Conservation (phyloP, 2,329 filamentous ascomycete genomes). For the Periglandula ipomoeae region DNA sequence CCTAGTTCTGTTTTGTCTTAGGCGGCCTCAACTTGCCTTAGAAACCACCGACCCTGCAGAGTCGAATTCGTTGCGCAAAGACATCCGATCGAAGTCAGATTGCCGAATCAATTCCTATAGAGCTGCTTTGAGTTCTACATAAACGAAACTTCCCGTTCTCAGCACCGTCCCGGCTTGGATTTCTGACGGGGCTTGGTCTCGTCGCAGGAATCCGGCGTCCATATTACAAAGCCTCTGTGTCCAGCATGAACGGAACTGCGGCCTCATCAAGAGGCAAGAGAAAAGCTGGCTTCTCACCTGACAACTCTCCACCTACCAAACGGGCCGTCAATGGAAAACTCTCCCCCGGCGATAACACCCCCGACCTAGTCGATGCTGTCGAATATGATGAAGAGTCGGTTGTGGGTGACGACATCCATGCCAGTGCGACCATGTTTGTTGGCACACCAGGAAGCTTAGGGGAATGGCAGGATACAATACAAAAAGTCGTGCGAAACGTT, state of each 20-base stretch:
- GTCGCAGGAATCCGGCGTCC: neutral
- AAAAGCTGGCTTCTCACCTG: slow-evolving; percentile 37
- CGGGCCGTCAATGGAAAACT: slow-evolving; percentile 36
- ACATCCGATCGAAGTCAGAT: neutral
- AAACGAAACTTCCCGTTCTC: neutral
- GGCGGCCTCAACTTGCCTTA: neutral
- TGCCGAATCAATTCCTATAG: neutral
- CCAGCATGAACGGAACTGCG: slow-evolving; percentile 34
- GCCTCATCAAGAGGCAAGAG: slow-evolving; percentile 39
- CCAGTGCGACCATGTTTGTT: slow-evolving; percentile 24
- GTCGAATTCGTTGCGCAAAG: neutral
- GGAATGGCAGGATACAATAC: slow-evolving; percentile 94
- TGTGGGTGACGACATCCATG: slow-evolving; percentile 30
- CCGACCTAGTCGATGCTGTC: slow-evolving; percentile 27
- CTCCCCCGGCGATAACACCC: slow-evolving; percentile 41
- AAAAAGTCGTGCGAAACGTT: slow-evolving; percentile 86
- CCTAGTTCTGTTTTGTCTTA: slow-evolving; percentile 1
- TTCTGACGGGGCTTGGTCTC: slow-evolving; percentile 6
- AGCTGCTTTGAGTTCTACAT: neutral
- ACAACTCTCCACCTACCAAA: slow-evolving; percentile 26
- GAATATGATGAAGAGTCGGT: slow-evolving; percentile 33
- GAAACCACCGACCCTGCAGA: neutral
- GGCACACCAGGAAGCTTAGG: slow-evolving; percentile 30
- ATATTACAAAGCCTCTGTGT: neutral
- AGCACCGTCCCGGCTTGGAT: slow-evolving; percentile 1